Evolutionary conservation across 257 asterid genomes (phyloP), one percentile per base, ranked within the genome.

Genomic region (Solanum tacnaense): DNA sequence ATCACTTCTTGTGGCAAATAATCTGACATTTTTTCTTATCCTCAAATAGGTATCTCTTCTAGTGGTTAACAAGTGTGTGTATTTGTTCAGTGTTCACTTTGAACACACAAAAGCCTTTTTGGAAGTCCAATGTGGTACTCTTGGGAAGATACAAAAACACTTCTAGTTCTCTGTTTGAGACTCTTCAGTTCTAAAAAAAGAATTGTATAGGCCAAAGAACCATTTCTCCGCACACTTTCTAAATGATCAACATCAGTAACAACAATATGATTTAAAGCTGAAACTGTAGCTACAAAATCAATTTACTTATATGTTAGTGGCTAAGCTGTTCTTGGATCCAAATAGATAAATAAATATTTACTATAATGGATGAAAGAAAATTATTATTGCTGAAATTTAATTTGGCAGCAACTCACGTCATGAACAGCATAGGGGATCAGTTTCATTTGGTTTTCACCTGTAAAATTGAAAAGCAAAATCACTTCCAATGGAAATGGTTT

Each of bases 391-490:
- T 39, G 27, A 36, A 73, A 20, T 34, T 75, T 71, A 71, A 71
- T 76, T 76, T 39, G 35, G 60, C 9, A 76, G 84, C 60, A 89
- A 89, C 94, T 91, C 72, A 90, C 92, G 84, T 93, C 92, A 20
- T 94, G 95, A 21, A 93, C 91, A 35, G 94, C 94, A 5, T 92
- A 89, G 5, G 96, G 94, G 46, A 95, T 87, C 65, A 94, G 84
- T 27, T 85, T 34, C n/a, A 94, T 90, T 89, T 95, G 98, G 95
- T 93, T 86, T 86, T 90, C 74, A 93, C 95, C 98, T 39, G 84
- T 83, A 35, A 15, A 89, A 70, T 38, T 38, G 12, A 5, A 15
- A n/a, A 38, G 65, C 18, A 13, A 7, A 74, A 67, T 25, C 34
- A 67, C 73, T 12, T 67, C 15, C 31, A 65, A n/a, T 10, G 15